phyloP scores from a whole-genome alignment of 2,329 filamentous ascomycete genomes.

The Boeremia lycopersici region DNA sequence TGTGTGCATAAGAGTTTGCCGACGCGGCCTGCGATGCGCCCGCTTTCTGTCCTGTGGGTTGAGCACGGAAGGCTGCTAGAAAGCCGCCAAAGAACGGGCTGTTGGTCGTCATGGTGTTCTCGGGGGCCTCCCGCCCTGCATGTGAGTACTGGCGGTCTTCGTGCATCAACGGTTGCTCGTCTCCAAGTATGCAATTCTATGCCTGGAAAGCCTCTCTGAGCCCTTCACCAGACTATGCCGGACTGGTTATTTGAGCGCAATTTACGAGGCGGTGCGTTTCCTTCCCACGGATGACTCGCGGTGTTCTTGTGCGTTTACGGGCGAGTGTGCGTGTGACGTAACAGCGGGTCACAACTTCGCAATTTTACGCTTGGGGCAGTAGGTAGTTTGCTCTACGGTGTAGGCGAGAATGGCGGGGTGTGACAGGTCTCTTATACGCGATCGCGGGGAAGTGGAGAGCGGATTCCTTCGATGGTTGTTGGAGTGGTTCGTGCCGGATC shows the following conservation, averaged over 20 bases:
- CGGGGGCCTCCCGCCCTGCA: conserved; percentile 22
- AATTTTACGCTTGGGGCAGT: conserved; percentile 1
- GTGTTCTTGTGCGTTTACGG: conserved; percentile 10
- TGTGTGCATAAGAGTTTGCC: conserved; percentile 45
- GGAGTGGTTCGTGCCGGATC: conserved; percentile 19
- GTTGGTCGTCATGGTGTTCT: conserved; percentile 65
- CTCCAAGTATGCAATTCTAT: conserved; percentile 8
- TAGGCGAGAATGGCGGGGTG: conserved; percentile 17
- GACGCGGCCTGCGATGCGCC: conserved; percentile 51
- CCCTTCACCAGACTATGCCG: neutral
- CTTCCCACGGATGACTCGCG: neutral
- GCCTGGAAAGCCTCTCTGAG: neutral
- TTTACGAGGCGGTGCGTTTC: neutral
- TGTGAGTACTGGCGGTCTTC: conserved; percentile 30
- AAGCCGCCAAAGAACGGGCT: conserved; percentile 71
- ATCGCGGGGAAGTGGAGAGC: conserved; percentile 21
- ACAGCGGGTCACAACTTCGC: conserved; percentile 8
- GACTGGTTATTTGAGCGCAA: neutral
- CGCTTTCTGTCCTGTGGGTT: conserved; percentile 65
- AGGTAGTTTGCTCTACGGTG: conserved; percentile 1
- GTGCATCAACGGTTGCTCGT: conserved; percentile 32
- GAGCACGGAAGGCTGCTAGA: conserved; percentile 69
- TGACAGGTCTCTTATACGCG: conserved; percentile 14
- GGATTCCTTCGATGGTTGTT: conserved; percentile 17
- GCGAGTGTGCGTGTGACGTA: conserved; percentile 33